Conservation (phyloP, 192 early-diverging fungal species). For the Oehlia diaphana region DNA sequence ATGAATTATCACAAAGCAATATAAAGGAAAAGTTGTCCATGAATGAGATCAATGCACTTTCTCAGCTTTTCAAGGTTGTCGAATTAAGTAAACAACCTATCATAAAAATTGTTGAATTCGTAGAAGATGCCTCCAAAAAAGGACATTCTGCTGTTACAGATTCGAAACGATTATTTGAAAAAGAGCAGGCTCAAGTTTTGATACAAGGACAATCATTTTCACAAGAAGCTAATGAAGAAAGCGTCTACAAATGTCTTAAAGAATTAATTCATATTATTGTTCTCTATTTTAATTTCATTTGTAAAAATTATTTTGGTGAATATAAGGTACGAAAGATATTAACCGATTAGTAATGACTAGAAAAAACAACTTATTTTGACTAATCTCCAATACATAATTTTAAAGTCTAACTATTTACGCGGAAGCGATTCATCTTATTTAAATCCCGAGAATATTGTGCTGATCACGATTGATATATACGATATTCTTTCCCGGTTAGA, state of each 20-base stretch:
- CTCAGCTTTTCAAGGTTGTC: background rate
- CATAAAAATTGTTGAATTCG: background rate
- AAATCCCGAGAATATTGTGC: conserved; percentile 21
- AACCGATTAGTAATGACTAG: background rate
- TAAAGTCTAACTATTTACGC: background rate
- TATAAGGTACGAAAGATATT: conserved; percentile 10
- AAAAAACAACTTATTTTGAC: background rate
- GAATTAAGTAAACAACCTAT: background rate
- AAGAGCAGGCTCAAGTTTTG: background rate
- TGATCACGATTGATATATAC: conserved; percentile 35
- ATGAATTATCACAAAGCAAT: background rate
- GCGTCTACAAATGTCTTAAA: background rate
- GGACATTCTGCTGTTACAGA: background rate
- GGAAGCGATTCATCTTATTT: background rate
- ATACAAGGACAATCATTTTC: background rate
- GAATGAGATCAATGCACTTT: background rate
- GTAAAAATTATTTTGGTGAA: conserved; percentile 3
- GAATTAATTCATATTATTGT: background rate
- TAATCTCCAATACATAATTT: background rate
- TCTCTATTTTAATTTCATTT: background rate
- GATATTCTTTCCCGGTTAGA: conserved; percentile 32
- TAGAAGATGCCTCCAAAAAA: background rate
- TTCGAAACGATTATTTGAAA: background rate
- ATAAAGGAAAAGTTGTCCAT: background rate
- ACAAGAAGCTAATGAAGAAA: background rate